Base-by-base conservation (phyloP, 192 early-diverging fungal genomes). In the Obelidium mucronatum region DNA sequence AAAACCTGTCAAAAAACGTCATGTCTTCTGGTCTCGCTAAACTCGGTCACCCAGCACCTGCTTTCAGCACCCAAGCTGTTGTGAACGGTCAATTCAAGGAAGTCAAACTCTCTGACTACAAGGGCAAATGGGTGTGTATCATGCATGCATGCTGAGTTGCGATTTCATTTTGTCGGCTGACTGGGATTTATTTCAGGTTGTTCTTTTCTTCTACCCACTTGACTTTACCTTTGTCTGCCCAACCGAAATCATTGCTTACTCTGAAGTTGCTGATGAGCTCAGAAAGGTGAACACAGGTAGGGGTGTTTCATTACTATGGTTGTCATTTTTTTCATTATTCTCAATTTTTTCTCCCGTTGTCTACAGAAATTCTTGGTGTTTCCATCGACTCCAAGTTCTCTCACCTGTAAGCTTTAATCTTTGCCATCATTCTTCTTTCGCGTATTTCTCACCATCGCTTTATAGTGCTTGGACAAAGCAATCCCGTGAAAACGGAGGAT, bases 331-430 rank as follows among this genome's bases (percentile, higher is more conserved):
- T 64, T 64, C 11, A 26, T 67, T 40, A 42, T n/a, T 30, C n/a
- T 4, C 63, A 17, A 15, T 37, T 65, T 22, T 40, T 40, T 39
- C 17, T 31, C 1, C 22, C 2, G 13, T 28, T 31, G 22, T 0
- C 58, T 83, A 87, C 88, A 75, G 92, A 91, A 75, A 84, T 85
- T 31, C 55, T 88, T 64, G 82, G 75, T 37, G 48, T 37, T 40
- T 77, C 75, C 8, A 67, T 83, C 48, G 78, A 77, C 64, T 92
- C 87, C 67, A 90, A 92, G 73, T 94, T 89, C 88, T 88, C 90
- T 64, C 95, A 96, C 89, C 87, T 93, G 78, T 74, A 34, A 62
- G 72, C 34, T 17, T 42, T 44, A 15, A 17, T 39, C 6, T n/a
- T 40, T 68, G 15, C 3, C 22, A 26, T 58, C 11, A 58, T 58